Conservation (phyloP, 305 asterid genomes). For the Salvia sclarea region DNA sequence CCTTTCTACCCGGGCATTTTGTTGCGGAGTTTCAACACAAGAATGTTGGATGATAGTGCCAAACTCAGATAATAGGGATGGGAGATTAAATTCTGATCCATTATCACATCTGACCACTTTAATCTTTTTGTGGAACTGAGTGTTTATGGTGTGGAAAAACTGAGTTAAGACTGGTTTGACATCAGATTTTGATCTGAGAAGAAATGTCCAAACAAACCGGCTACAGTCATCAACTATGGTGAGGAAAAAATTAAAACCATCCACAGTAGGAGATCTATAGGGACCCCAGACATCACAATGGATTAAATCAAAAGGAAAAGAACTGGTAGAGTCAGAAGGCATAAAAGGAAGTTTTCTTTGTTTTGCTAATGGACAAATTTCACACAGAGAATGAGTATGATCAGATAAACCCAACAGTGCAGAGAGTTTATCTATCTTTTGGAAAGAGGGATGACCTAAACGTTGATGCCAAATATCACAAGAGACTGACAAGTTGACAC, state of each 20-base stretch:
- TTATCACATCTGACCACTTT: too few relatives aligned
- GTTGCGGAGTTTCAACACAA: too few relatives aligned
- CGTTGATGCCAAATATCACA: background rate
- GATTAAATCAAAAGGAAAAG: background rate
- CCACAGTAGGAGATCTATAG: background rate
- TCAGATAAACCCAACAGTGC: background rate
- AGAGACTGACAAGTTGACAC: background rate
- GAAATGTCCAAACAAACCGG: too few relatives aligned
- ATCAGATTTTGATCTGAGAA: too few relatives aligned
- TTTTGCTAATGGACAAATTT: background rate
- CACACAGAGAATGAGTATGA: background rate
- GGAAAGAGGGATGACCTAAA: background rate
- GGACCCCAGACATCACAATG: background rate
- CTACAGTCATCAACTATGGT: background rate
- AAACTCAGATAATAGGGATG: too few relatives aligned
- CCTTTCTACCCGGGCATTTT: too few relatives aligned
- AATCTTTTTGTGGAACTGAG: too few relatives aligned
- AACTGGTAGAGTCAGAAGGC: rapidly evolving
- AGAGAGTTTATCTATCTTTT: background rate
- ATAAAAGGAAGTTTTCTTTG: background rate
- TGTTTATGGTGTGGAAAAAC: too few relatives aligned
- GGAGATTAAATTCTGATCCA: too few relatives aligned
- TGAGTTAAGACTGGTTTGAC: too few relatives aligned
- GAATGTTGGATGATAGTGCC: too few relatives aligned
- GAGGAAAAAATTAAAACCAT: background rate